A percentile compares a stretch with the other conserved stretches of the same genome.
phyloP scores from a whole-genome alignment of 2,329 filamentous ascomycete species.

The Ophiostoma sp. region DNA sequence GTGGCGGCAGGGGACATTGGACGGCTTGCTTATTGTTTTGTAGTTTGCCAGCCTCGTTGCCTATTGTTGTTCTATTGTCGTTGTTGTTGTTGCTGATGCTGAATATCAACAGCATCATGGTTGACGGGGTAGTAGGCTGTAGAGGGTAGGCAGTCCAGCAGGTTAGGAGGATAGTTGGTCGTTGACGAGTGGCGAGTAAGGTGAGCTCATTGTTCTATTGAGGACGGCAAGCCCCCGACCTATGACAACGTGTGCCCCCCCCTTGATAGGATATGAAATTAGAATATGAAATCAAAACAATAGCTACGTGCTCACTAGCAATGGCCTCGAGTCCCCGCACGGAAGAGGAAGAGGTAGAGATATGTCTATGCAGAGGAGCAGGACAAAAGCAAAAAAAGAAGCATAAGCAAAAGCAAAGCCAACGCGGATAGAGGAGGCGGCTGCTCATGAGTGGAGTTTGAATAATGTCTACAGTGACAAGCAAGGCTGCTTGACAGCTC shows the following conservation, averaged over 20 bases:
- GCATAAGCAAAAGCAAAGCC: background rate
- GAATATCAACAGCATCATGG: constrained; percentile 9
- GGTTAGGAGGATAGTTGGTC: background rate
- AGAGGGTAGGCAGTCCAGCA: background rate
- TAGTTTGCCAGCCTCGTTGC: background rate
- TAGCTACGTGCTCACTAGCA: constrained; percentile 10
- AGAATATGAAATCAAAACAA: background rate
- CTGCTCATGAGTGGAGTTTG: background rate
- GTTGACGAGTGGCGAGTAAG: background rate
- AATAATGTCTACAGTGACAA: background rate
- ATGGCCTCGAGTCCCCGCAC: background rate
- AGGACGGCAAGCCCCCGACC: background rate
- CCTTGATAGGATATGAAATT: background rate
- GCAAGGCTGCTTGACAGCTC: background rate
- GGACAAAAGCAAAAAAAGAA: background rate
- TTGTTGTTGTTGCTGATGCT: background rate
- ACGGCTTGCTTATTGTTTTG: background rate
- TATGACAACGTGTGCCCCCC: background rate
- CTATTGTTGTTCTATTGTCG: constrained; percentile 3
- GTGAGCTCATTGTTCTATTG: constrained; percentile 6
- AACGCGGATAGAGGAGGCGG: no score
- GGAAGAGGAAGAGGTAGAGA: background rate
- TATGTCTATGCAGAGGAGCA: background rate
- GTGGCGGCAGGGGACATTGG: constrained; percentile 7
- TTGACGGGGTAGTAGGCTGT: background rate